Evolutionary conservation across 2,329 filamentous ascomycete species (phyloP).

Genomic region (Penicillium psychrosexuale): DNA sequence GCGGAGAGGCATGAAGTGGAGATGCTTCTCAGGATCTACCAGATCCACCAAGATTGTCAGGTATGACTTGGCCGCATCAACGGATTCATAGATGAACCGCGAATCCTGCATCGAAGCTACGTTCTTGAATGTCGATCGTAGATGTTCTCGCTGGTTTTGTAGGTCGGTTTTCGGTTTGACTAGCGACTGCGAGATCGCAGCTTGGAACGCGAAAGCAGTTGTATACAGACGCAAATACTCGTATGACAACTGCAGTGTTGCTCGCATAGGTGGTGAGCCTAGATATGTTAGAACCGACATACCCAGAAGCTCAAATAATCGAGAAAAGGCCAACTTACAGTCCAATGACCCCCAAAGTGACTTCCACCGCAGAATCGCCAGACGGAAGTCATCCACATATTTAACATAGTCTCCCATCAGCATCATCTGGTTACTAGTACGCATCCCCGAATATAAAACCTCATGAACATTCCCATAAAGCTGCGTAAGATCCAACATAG

Average conservation of each 20-base stretch:
- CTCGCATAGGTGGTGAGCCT: conserved; percentile 64
- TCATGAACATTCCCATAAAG: conserved; percentile 72
- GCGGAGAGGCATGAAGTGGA: conserved; percentile 63
- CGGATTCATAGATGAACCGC: conserved; percentile 64
- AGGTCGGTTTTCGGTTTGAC: conserved; percentile 40
- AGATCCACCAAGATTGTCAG: conserved; percentile 59
- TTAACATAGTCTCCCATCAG: conserved; percentile 70
- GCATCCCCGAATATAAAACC: conserved; percentile 68
- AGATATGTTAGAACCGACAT: conserved; percentile 11
- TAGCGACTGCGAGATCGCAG: conserved; percentile 57
- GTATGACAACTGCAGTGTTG: conserved; percentile 66
- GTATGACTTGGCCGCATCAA: conserved; percentile 62
- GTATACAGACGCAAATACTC: conserved; percentile 71
- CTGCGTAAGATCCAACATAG: conserved; percentile 67
- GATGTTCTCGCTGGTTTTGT: conserved; percentile 38
- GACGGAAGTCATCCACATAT: conserved; percentile 70
- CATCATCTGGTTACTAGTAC: conserved; percentile 67
- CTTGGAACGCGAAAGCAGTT: conserved; percentile 73
- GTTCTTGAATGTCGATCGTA: conserved; percentile 50
- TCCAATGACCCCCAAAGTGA: conserved; percentile 64
- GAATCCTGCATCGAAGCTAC: conserved; percentile 61
- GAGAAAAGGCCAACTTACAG: conserved; percentile 45
- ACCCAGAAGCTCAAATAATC: background rate
- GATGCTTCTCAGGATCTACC: conserved; percentile 56
- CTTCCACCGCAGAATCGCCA: conserved; percentile 68